These are phyloP conservation scores for Ogataea nitratoaversa DNA, from an alignment of 805 yeast species.

Conservation along the genomic window DNA sequence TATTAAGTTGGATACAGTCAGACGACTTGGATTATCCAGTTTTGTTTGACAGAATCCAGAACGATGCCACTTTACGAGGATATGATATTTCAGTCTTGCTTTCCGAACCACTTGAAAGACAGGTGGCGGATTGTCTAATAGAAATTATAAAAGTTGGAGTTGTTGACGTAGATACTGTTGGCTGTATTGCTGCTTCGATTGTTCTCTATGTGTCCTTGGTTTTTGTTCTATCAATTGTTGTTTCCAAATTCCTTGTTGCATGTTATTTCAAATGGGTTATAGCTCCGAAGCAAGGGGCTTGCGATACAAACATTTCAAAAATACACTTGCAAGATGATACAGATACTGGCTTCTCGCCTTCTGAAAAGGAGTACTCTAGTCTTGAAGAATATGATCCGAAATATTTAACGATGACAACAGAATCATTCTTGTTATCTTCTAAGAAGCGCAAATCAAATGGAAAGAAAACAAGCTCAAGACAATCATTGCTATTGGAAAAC, in stretches of 20 bases:
- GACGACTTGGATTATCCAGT: conserved; percentile 71
- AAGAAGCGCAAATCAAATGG: conserved; percentile 8
- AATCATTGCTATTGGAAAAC: conserved; percentile 9
- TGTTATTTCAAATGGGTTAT: conserved; percentile 85
- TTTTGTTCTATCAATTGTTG: conserved; percentile 77
- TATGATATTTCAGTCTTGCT: conserved; percentile 76
- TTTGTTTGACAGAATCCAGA: conserved; percentile 59
- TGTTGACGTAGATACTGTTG: conserved; percentile 84
- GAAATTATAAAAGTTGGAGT: conserved; percentile 82
- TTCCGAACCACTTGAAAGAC: conserved; percentile 60
- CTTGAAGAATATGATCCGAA: conserved; percentile 36
- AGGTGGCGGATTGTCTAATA: conserved; percentile 73
- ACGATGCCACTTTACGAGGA: conserved; percentile 57
- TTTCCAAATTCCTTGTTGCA: conserved; percentile 76
- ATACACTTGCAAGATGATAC: neutral
- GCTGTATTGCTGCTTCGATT: conserved; percentile 87
- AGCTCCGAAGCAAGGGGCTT: conserved; percentile 78
- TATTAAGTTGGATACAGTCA: conserved; percentile 69
- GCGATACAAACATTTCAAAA: neutral
- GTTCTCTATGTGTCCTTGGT: conserved; percentile 79
- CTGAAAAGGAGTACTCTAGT: neutral
- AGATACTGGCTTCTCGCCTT: no score
- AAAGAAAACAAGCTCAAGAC: conserved; percentile 9
- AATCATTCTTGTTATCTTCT: conserved; percentile 35
- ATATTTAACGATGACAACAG: conserved; percentile 64